Evolutionary conservation across 2,329 filamentous ascomycete species (phyloP), one percentile per base, ranked within the genome.

Genomic region (Phialophora expanda): DNA sequence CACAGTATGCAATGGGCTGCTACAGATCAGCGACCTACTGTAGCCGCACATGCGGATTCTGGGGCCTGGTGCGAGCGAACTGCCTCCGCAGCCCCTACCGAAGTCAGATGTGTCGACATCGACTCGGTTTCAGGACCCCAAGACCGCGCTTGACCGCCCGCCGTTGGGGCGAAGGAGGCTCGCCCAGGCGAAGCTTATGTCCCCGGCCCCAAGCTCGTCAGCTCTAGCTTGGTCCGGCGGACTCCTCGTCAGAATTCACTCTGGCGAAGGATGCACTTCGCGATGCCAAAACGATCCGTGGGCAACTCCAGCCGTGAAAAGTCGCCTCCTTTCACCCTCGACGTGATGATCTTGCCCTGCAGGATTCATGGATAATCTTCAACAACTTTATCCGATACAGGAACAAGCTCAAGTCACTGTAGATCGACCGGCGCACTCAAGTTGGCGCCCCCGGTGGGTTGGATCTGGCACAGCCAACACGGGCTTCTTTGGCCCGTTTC

Each of bases 161-260:
- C 2, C 17, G 20, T 44, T 44, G 38, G 14, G 38, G 38, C 38
- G 38, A 44, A 44, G 38, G 14, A 44, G 38, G 38, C 44, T 32
- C 26, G 48, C 46, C 34, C 34, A 51, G 46, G 53, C 24, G 58
- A 53, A 26, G 58, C 58, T 61, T 53, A 61, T 24, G 24, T 24
- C 2, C 58, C 24, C n/a, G 44, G 58, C 59, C 59, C 59, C 50
- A 32, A 46, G 51, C 32, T 62, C 20, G 59, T 62, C 59, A 62
- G 59, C 59, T 56, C 51, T 48, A 56, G 26, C 59, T 48, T 62
- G 7, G 44, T 62, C 34, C 9, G 59, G 59, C 26, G 34, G 3
- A 48, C 22, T 38, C 22, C 4, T 41, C 46, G 26, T 38, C n/a
- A 50, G n/a, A 26, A 7, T 38, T 38, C 17, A 7, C 22, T 50